phyloP scores from a whole-genome alignment of 1,139 yeast species.

The Taphrina pruni region DNA sequence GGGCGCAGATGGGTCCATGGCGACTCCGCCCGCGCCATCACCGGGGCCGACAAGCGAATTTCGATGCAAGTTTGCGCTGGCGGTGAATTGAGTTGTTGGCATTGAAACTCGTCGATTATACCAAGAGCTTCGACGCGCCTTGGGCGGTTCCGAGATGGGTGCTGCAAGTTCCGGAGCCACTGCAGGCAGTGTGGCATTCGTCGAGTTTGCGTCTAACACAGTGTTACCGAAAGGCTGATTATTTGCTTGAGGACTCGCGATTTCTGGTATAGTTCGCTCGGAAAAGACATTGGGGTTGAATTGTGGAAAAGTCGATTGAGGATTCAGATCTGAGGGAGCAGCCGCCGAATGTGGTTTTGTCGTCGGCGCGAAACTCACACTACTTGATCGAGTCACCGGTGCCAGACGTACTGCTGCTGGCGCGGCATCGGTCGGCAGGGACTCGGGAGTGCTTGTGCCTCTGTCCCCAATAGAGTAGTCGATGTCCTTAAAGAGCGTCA shows the following conservation, averaged over 20 bases:
- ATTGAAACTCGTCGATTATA: slow-evolving; percentile 6
- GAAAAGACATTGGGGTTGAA: background rate
- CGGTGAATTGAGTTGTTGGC: background rate
- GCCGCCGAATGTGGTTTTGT: background rate
- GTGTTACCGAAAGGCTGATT: background rate
- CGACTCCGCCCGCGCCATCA: slow-evolving; percentile 13
- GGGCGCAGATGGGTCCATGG: slow-evolving; percentile 21
- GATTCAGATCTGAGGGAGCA: background rate
- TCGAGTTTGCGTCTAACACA: background rate
- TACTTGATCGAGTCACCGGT: background rate
- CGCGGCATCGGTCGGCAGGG: background rate
- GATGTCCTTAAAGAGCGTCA: slow-evolving; percentile 8
- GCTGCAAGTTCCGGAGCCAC: slow-evolving; percentile 3
- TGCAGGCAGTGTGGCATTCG: background rate
- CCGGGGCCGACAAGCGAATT: slow-evolving; percentile 8
- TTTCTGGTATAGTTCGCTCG: background rate
- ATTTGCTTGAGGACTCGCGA: background rate
- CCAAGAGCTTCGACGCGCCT: slow-evolving; percentile 13
- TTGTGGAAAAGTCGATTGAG: background rate
- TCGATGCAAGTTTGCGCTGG: background rate
- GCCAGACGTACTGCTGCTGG: background rate
- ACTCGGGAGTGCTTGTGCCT: background rate
- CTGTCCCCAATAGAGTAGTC: background rate
- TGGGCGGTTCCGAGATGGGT: slow-evolving; percentile 8
- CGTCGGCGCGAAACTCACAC: background rate